These are phyloP conservation scores for Rosa rugosa DNA, from an alignment of 306 rosid species.

Conservation along the genomic window DNA sequence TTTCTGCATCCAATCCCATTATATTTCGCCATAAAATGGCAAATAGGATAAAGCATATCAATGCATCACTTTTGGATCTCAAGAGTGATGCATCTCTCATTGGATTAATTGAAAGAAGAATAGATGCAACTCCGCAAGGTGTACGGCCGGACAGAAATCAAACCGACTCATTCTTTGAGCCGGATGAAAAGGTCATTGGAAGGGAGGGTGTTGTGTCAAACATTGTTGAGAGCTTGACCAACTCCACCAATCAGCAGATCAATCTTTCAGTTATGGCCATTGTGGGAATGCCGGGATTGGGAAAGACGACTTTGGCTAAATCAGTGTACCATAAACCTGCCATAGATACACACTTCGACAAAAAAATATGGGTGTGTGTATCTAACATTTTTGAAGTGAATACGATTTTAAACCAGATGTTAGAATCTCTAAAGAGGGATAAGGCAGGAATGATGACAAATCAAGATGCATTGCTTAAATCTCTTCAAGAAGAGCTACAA, in stretches of 20 bases:
- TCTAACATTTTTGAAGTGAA: conserved; percentile 12
- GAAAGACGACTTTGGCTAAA: conserved; percentile 23
- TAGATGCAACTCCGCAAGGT: too few relatives aligned
- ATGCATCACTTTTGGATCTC: too few relatives aligned
- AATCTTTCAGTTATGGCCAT: neutral
- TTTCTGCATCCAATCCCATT: too few relatives aligned
- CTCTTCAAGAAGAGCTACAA: too few relatives aligned
- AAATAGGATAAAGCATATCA: too few relatives aligned
- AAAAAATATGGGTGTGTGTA: conserved; percentile 22
- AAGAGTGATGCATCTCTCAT: too few relatives aligned
- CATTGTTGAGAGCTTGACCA: neutral
- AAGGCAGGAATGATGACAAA: too few relatives aligned
- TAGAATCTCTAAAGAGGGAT: neutral
- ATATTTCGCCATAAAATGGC: too few relatives aligned
- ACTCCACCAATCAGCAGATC: neutral
- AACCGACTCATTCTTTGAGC: neutral
- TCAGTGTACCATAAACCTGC: neutral
- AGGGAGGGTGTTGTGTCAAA: neutral
- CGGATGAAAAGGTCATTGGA: neutral
- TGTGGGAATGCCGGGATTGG: conserved; percentile 22
- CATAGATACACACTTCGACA: neutral
- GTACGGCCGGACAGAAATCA: too few relatives aligned
- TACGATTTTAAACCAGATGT: neutral
- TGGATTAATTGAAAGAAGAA: too few relatives aligned
- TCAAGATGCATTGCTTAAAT: too few relatives aligned